Evolutionary conservation across 192 early-diverging fungal genomes (phyloP).

Genomic region (Backusella circina): DNA sequence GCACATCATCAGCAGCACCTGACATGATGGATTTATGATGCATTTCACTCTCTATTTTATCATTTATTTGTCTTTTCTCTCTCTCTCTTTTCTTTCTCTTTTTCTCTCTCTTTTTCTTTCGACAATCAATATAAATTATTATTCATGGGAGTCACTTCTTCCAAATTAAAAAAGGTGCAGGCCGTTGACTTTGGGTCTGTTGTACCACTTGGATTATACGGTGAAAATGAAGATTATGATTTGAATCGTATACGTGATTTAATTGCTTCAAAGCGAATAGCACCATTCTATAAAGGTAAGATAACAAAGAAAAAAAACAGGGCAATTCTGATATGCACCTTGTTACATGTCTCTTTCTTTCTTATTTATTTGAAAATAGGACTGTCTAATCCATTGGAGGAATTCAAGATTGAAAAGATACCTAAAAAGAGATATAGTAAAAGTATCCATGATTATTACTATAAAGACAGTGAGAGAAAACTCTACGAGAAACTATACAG

Average conservation of each 20-base stretch:
- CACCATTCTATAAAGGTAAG: constrained; percentile 14
- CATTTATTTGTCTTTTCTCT: background rate
- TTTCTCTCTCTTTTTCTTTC: background rate
- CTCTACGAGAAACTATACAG: background rate
- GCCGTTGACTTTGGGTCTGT: background rate
- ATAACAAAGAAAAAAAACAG: background rate
- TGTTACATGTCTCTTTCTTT: background rate
- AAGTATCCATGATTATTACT: background rate
- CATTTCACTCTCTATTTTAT: background rate
- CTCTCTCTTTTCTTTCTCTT: background rate
- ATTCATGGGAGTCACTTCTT: background rate
- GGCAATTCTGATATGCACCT: background rate
- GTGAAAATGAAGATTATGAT: constrained; percentile 1
- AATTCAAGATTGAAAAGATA: background rate
- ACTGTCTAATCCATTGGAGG: background rate
- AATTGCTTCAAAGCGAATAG: background rate
- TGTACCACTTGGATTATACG: background rate
- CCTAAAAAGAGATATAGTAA: background rate
- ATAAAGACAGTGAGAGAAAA: constrained; percentile 1
- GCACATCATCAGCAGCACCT: background rate
- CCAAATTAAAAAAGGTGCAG: background rate
- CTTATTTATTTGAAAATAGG: background rate
- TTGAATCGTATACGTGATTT: background rate
- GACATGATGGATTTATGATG: background rate
- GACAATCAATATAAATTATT: background rate